phyloP scores from a whole-genome alignment of 2,329 filamentous ascomycete genomes.

The Ustilaginoidea virens region DNA sequence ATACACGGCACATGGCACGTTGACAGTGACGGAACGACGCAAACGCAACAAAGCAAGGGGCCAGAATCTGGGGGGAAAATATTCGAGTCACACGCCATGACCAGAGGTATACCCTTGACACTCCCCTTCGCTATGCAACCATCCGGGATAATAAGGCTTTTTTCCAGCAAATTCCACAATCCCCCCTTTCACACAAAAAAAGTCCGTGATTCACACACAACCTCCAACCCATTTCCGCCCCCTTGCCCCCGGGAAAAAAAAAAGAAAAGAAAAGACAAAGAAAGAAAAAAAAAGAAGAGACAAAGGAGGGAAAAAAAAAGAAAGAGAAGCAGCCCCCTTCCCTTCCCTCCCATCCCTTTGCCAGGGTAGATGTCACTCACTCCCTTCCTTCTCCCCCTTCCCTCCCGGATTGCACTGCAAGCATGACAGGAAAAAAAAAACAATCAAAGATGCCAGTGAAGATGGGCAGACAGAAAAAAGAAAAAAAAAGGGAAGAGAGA shows the following conservation, averaged over 20 bases:
- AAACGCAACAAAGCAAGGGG: no score
- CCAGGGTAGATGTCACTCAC: no score
- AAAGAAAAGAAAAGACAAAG: constrained; percentile 1
- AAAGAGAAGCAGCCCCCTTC: constrained; percentile 6
- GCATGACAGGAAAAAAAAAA: no score
- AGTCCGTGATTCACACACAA: not conserved
- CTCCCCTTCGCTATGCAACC: constrained; percentile 29
- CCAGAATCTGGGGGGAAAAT: no score
- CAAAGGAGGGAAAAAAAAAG: not conserved
- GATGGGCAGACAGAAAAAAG: not conserved
- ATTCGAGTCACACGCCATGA: constrained; percentile 20
- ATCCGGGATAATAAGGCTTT: constrained; percentile 21
- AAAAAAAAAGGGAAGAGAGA: constrained; percentile 1
- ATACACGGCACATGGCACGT: no score
- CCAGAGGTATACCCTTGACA: constrained; percentile 23
- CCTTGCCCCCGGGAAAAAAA: constrained; percentile 16
- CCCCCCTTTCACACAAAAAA: constrained; percentile 2
- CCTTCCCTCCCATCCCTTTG: not conserved
- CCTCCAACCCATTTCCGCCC: constrained; percentile 2
- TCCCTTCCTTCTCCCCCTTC: no score
- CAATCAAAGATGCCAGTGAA: no score
- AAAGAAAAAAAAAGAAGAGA: not conserved
- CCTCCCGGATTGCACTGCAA: no score
- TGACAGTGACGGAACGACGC: no score
- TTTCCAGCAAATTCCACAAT: constrained; percentile 25